Conservation (phyloP, 2,329 filamentous ascomycete genomes). For the Xylariaceae sp. region DNA sequence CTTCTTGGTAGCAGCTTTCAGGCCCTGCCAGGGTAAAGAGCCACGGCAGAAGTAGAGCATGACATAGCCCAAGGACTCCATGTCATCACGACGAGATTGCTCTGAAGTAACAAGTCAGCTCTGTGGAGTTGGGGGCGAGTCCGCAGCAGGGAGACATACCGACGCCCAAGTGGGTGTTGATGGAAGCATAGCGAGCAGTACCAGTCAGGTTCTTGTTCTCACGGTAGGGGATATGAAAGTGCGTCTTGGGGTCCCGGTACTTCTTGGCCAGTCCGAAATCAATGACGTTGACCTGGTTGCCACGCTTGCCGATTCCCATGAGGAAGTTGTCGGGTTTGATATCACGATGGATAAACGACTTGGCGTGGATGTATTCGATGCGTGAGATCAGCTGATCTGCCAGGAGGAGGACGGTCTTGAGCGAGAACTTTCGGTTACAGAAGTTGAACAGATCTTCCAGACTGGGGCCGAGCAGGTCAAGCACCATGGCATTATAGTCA, state of each 20-base stretch:
- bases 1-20: conserved; percentile 99
- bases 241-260: conserved; percentile 98
- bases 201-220: conserved; percentile 99
- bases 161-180: conserved; percentile 97
- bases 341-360: conserved; percentile 98
- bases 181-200: conserved; percentile 95
- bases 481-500: conserved; percentile 99
- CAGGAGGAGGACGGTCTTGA: conserved; percentile 95
- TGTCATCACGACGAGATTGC: conserved; percentile 97
- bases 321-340: conserved; percentile 99
- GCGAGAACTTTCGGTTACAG: conserved; percentile 98
- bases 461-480: conserved; percentile 91
- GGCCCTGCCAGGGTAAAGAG: conserved; percentile 95
- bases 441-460: conserved; percentile 99
- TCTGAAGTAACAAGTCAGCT: conserved; percentile 49
- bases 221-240: conserved; percentile 99
- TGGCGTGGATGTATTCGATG: conserved; percentile 99
- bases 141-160: conserved; percentile 45
- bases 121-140: background rate
- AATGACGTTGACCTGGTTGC: conserved; percentile 99
- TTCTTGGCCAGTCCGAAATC: conserved; percentile 99
- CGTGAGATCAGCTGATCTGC: conserved; percentile 98
- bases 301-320: conserved; percentile 98
- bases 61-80: conserved; percentile 98
- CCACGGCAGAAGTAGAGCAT: conserved; percentile 99